Base-by-base conservation (phyloP, 129 eudicot genomes). In the Heracleum sosnowskyi region DNA sequence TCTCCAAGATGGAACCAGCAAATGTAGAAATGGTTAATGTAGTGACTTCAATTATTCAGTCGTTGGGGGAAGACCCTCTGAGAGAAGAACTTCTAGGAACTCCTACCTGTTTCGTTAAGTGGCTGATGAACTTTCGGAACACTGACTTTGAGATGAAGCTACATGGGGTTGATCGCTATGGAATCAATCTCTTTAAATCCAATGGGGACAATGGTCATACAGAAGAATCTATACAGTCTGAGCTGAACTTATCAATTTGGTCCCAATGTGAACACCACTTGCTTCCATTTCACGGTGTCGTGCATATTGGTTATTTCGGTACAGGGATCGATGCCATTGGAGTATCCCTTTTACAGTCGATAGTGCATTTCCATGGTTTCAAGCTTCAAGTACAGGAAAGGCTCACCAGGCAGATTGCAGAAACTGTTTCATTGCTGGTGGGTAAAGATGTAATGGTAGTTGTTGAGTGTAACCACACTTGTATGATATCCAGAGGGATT, bases 381-480 rank as follows among this genome's bases (percentile, higher is more conserved):
- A 95, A 88, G 85, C 95, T 95, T 35, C 99, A 95, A 83, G 99
- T 95, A 3, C 99, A 95, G 82, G 99, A 95, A 81, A 87, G 99
- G 80, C 92, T 95, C 74, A 90, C 97, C 9, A 82, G 99, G 53
- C 97, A 95, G 78, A 92, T 95, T 51, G 99, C 99, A 0, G 99
- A 92, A 83, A 90, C 99, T 0, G 97, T 86, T 76, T 89, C 97
- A 2, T 86, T 88, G 0, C n/a, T 91, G 11, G 82, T 92, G 46
- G 99, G 96, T 0, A 91, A 86, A 77, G 95, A 95, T 81, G 78
- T 95, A 41, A 95, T 95, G 64, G 99, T 95, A 24, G 97, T 95
- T 45, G 99, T 86, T 12, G 99, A 95, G 80, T 93, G 95, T 4
- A 89, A 83, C 79, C 99, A 95, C 66, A 95, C 97, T 3, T 95